Evolutionary conservation across 148 eudicot species (phyloP), one percentile per base, ranked within the genome.

Genomic region (Drosera capensis): DNA sequence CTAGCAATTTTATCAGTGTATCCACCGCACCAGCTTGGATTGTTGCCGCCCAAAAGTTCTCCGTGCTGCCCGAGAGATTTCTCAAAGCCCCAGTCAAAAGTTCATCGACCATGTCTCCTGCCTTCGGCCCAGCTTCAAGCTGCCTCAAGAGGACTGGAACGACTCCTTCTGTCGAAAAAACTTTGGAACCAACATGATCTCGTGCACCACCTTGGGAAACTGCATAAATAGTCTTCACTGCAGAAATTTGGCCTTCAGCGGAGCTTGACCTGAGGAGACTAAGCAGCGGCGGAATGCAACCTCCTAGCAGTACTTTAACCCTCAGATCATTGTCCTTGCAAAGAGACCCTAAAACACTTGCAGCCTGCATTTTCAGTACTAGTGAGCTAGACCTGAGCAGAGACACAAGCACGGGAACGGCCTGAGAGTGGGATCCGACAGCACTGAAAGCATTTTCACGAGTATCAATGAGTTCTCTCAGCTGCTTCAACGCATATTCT

Each of bases 371-470:
- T 65, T 90, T 90, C 63, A 90, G 71, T 47, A 72, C 71, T 39
- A 63, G 73, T 47, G 94, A 78, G 40, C 99, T 95, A 43, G 87
- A 76, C 46, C 99, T 78, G 53, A 90, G 78, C 53, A 90, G 86
- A 49, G 99, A 90, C 45, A 90, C 99, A 9, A 90, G 77, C 23
- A 90, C 88, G 7, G 99, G 99, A 70, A 90, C 99, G 31, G 95
- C 99, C 57, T 90, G 99, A 38, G 99, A 90, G 67, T 90, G 99
- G 68, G 95, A 90, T 40, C 95, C 99, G 45, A 90, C 95, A 56
- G 99, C 99, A 68, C 99, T 73, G 59, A 90, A 77, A 60, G 95
- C 99, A 71, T 68, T 85, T 52, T 81, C 99, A 64, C 85, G 88
- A 19, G 94, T 78, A 49, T 85, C 86, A 38, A 85, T 81, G 51